Conservation (phyloP, 805 yeast genomes). For the Saccharomycopsis lassenensis region DNA sequence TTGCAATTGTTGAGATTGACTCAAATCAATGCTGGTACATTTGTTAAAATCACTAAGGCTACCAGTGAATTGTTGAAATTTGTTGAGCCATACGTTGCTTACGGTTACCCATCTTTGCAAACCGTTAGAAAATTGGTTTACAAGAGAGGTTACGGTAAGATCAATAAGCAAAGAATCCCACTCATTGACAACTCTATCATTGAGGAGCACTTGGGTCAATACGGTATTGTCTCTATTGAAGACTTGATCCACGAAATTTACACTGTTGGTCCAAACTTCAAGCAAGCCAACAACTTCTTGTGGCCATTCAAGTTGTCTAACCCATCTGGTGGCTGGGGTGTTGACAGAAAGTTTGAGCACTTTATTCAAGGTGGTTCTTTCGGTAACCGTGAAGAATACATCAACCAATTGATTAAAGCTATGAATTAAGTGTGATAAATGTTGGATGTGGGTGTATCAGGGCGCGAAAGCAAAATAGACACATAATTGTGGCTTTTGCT, state of each 20-base stretch:
- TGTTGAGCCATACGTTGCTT: constrained; percentile 94
- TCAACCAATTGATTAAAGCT: constrained; percentile 87
- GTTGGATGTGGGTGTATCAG: neutral
- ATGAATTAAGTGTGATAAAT: constrained; percentile 56
- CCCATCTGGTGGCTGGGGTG: constrained; percentile 98
- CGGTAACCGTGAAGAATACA: constrained; percentile 96
- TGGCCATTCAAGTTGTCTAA: constrained; percentile 96
- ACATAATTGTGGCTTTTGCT: too few relatives aligned
- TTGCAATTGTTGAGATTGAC: constrained; percentile 85
- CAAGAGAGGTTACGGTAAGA: constrained; percentile 98
- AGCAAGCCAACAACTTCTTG: constrained; percentile 96
- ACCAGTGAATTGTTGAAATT: constrained; percentile 84
- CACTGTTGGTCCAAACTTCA: constrained; percentile 98
- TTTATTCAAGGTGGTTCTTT: constrained; percentile 97
- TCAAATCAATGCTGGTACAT: constrained; percentile 92
- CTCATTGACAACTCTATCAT: constrained; percentile 79
- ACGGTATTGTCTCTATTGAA: constrained; percentile 85
- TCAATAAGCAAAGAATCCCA: constrained; percentile 91
- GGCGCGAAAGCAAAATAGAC: too few relatives aligned
- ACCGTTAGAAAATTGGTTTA: constrained; percentile 86
- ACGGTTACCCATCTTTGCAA: constrained; percentile 93
- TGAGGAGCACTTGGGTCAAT: constrained; percentile 82
- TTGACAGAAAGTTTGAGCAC: constrained; percentile 92
- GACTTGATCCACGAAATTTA: constrained; percentile 92
- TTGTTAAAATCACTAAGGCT: constrained; percentile 92